Base-by-base conservation (phyloP, 805 yeast genomes). In the Candida maesae region DNA sequence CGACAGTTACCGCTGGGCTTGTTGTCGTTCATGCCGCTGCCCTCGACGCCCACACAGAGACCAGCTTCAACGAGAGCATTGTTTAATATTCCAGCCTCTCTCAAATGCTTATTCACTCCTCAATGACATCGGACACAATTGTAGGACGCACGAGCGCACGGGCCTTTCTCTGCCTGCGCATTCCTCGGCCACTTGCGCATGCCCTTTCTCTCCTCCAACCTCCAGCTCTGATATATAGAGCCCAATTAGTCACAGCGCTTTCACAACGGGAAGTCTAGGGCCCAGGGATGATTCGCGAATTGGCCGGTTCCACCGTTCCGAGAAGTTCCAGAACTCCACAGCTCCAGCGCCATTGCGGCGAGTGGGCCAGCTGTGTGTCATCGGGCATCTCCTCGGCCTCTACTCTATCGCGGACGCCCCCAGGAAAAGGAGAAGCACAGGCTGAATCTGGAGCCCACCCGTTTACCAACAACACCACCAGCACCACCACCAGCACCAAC, bases 51-150 rank as follows among this genome's bases (percentile, higher is more conserved):
- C 46, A 44, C 27, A 30, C 47, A 3, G 56, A 53, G 26, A 52
- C 56, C 3, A 43, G 51, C 31, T 53, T 53, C 41, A 53, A 52
- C 25, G 58, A 53, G 25, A 36, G 46, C 32, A 39, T 43, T 23
- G 47, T 43, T 9, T 43, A 24, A 39, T 25, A n/a, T 25, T 6
- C n/a, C 6, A 12, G n/a, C n/a, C n/a, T 13, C 6, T 10, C 10
- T 25, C 14, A 9, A 5, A 8, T 25, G n/a, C 6, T 28, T 28
- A 15, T 6, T 8, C 31, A 6, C 18, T 28, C 18, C 18, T 18
- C n/a, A 9, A 26, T 6, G 15, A 9, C 12, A 9, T 12, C 7
- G 17, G 31, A 5, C 31, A 11, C 9, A 16, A 16, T 28, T 28
- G 17, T 14, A 7, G 31, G 14, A n/a, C n/a, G n/a, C n/a, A n/a